phyloP scores from a whole-genome alignment of 345 rosid genomes.

The Mangifera indica region DNA sequence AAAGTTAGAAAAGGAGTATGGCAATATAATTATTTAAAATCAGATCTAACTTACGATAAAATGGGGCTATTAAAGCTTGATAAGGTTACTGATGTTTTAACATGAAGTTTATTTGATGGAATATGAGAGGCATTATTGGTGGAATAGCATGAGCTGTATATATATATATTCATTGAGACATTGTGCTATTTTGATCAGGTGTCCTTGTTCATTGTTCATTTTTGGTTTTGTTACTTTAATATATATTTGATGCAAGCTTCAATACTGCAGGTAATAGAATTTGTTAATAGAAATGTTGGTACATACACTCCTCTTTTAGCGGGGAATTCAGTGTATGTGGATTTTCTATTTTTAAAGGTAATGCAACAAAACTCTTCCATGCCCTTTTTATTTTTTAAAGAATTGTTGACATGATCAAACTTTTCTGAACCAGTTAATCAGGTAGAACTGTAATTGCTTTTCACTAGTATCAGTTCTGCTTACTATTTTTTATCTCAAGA shows the following conservation, averaged over 20 bases:
- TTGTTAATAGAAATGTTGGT: conserved; percentile 69
- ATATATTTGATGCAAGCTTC: conserved; percentile 2
- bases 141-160: neutral
- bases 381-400: neutral
- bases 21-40: no score
- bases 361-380: neutral
- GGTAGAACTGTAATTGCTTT: neutral
- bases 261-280: conserved; percentile 67
- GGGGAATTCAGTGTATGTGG: conserved; percentile 89
- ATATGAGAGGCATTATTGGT: no score
- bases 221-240: neutral
- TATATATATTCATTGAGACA: neutral
- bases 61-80: no score
- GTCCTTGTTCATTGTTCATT: conserved; percentile 7
- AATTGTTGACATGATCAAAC: neutral
- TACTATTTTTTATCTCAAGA: no score
- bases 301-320: conserved; percentile 60
- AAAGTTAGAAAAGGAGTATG: no score
- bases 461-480: neutral
- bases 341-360: conserved; percentile 77
- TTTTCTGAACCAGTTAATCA: neutral
- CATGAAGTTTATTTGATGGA: no score
- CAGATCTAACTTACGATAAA: no score
- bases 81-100: no score
- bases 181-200: neutral